Evolutionary conservation across 129 eudicot species (phyloP), one percentile per base, ranked within the genome.

Genomic region (Dittrichia graveolens): DNA sequence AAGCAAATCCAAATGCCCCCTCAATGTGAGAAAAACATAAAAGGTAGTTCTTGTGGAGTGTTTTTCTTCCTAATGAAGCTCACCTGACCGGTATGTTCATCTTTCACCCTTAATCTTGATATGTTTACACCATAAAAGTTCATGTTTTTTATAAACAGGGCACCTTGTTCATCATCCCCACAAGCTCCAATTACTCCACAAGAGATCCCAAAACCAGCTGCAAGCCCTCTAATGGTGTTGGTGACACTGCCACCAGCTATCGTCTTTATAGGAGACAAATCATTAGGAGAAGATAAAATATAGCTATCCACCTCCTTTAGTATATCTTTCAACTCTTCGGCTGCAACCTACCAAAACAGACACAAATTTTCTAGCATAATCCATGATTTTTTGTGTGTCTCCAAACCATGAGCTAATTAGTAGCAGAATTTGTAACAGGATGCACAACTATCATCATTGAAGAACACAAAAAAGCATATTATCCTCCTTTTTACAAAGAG

Each of bases 241-340:
- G 99, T 88, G 14, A 95, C 97, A 67, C 97, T 95, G 5, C 99
- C 99, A 1, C 99, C 99, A 15, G 97, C 99, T 44, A 88, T 89
- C 11, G 99, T 90, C 85, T 88, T 95, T 61, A 88, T 19, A 8
- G 91, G 87, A 46, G 85, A 60, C 40, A 79, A 45, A 42, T 69
- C 83, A 48, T 83, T 89, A 13, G 89, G 67, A 43, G 88, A 85
- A 19, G 91, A 77, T 39, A 76, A 37, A 24, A 84, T 83, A 73
- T 91, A 90, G 11, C 75, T 55, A 40, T 88, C 82, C 2, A 95
- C 81, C 85, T 90, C 90, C 43, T 24, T 73, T 48, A 95, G 80
- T 69, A 95, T 80, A 76, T 69, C 78, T 79, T 91, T 85, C 69
- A 95, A 68, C 63, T 95, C 99, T 57, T 88, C 94, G 2, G 81